These are phyloP conservation scores for Adansonia grandidieri DNA, from an alignment of 441 rosid species.

Conservation along the genomic window DNA sequence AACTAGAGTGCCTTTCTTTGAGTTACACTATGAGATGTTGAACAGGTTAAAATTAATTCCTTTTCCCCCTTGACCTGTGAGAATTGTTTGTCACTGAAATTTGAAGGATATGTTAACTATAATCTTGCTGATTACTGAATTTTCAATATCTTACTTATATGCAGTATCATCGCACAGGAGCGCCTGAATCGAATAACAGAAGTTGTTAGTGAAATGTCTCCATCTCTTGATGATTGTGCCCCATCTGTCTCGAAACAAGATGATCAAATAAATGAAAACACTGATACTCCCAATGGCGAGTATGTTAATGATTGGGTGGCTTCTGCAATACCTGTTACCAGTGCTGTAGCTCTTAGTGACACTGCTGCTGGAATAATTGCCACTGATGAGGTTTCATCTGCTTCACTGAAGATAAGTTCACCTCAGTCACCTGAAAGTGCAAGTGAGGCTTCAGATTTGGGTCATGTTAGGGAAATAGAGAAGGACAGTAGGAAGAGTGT, in stretches of 20 bases:
- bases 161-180: conserved; percentile 97
- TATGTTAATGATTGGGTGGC: conserved; percentile 56
- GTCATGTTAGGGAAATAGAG: conserved; percentile 64
- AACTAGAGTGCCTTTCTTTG: conserved; percentile 93
- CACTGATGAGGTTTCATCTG: conserved; percentile 59
- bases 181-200: conserved; percentile 88
- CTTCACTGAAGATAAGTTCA: conserved; percentile 53
- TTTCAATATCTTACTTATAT: conserved; percentile 40
- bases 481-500: conserved; percentile 55
- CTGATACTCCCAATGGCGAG: conserved; percentile 45
- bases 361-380: conserved; percentile 86
- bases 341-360: conserved; percentile 73
- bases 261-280: conserved; percentile 44
- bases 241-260: conserved; percentile 49
- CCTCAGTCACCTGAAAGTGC: conserved; percentile 69
- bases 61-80: conserved; percentile 26
- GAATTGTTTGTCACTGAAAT: conserved; percentile 21
- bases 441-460: conserved; percentile 73
- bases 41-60: conserved; percentile 65
- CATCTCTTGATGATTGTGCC: conserved; percentile 44
- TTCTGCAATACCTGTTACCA: conserved; percentile 83
- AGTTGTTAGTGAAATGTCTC: conserved; percentile 75
- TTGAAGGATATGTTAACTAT: not conserved
- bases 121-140: conserved; percentile 21
- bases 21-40: conserved; percentile 92